These are phyloP conservation scores for Symbiodinium natans DNA, from an alignment of 73 alveolate genomes.

Conservation along the genomic window DNA sequence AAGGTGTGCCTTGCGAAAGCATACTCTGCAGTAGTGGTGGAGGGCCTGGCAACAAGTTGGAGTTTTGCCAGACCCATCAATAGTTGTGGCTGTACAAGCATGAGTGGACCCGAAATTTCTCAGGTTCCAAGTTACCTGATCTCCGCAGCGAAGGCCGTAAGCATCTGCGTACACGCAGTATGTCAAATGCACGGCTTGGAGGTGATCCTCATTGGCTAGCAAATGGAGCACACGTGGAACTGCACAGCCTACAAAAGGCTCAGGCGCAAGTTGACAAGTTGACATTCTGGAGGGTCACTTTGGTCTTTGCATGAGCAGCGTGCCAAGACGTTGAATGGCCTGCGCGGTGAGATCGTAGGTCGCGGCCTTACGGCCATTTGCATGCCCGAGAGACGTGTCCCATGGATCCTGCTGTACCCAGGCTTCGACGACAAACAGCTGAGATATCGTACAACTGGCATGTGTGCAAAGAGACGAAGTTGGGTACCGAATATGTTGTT, in stretches of 20 bases:
- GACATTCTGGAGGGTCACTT: not conserved
- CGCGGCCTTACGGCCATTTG: not conserved
- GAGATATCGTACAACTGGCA: not conserved
- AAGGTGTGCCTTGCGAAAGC: too few species aligned
- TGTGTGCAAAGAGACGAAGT: not conserved
- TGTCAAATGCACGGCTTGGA: not conserved
- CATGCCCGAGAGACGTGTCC: not conserved
- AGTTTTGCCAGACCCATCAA: too few species aligned
- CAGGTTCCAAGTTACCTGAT: not conserved
- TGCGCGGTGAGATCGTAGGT: constrained; percentile 66
- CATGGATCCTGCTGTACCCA: not conserved
- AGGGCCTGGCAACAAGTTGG: too few species aligned
- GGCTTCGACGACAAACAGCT: constrained; percentile 84
- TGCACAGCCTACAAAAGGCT: not conserved
- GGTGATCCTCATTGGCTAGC: not conserved
- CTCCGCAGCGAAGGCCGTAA: not conserved
- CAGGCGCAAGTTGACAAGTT: not conserved
- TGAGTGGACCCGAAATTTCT: not conserved
- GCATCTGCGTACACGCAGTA: not conserved
- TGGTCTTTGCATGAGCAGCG: not conserved
- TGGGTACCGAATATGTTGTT: too few species aligned
- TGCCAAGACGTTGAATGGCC: constrained; percentile 26
- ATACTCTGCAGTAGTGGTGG: too few species aligned
- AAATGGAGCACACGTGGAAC: not conserved
- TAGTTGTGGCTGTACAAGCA: too few species aligned